Percentiles rank a stretch among this genome's conserved stretches.
These are phyloP conservation scores for Ormosia emarginata DNA, from an alignment of 306 rosid species.

Conservation along the genomic window DNA sequence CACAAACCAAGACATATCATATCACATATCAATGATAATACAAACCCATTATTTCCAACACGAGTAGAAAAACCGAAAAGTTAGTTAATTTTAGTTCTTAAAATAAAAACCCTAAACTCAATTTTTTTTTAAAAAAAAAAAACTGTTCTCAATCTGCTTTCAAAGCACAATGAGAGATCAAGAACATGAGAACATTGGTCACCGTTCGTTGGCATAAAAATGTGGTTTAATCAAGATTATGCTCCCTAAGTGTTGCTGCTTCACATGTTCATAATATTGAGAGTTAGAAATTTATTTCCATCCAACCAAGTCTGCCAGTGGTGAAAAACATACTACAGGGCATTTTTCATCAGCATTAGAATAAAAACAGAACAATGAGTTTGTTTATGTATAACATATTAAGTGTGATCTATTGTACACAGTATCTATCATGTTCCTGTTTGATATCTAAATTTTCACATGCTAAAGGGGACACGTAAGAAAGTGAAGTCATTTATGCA, in stretches of 20 bases:
- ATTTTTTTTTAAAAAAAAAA: too few relatives aligned
- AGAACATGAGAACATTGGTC: neutral
- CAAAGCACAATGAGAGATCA: neutral
- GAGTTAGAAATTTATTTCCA: too few relatives aligned
- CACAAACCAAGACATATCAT: neutral
- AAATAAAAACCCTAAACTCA: neutral
- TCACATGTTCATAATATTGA: too few relatives aligned
- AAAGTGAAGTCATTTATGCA: too few relatives aligned
- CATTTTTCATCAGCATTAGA: too few relatives aligned
- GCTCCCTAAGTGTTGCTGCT: too few relatives aligned
- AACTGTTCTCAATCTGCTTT: neutral
- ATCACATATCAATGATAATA: neutral
- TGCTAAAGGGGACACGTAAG: neutral
- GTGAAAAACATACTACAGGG: too few relatives aligned
- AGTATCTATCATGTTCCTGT: neutral
- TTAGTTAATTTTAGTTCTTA: neutral
- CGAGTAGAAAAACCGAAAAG: neutral
- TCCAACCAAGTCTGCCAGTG: too few relatives aligned
- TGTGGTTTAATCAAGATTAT: too few relatives aligned
- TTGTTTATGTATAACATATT: too few relatives aligned
- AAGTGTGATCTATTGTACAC: too few relatives aligned
- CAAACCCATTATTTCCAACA: neutral
- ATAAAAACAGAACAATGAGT: too few relatives aligned
- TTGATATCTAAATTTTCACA: neutral
- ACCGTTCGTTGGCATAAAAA: neutral